Percentiles rank a stretch among this genome's conserved stretches.
Conservation (phyloP, 2,329 filamentous ascomycete genomes). For the Fusarium buxicola region DNA sequence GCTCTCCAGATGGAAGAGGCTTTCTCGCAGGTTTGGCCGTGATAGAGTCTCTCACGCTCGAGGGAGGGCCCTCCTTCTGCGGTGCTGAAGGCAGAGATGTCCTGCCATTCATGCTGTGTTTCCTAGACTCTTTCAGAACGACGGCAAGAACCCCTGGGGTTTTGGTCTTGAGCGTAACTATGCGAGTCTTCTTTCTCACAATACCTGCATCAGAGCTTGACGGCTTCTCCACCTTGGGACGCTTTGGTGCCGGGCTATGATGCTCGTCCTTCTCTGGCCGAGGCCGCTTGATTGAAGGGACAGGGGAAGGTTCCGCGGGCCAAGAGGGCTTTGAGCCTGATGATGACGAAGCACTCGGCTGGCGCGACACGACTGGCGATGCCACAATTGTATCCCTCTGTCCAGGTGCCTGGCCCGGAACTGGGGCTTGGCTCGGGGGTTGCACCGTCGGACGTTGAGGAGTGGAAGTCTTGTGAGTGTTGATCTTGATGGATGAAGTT, state of each 20-base stretch:
- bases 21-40: constrained; percentile 52
- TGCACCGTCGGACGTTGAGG: constrained; percentile 32
- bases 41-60: constrained; percentile 47
- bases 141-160: constrained; percentile 51
- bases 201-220: constrained; percentile 35
- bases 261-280: constrained; percentile 53
- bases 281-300: constrained; percentile 50
- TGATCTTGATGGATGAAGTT: constrained; percentile 56
- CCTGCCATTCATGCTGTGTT: constrained; percentile 39
- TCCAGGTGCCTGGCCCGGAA: constrained; percentile 22
- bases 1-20: constrained; percentile 50
- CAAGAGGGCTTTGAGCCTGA: constrained; percentile 36
- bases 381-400: constrained; percentile 47
- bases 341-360: constrained; percentile 39
- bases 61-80: constrained; percentile 42
- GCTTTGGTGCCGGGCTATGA: constrained; percentile 52
- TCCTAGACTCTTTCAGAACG: constrained; percentile 48
- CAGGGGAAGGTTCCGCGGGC: constrained; percentile 34
- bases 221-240: constrained; percentile 53
- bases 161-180: constrained; percentile 53
- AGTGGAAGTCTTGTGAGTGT: constrained; percentile 47
- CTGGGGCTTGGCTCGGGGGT: constrained; percentile 19
- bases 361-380: constrained; percentile 40
- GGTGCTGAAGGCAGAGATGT: constrained; percentile 51
- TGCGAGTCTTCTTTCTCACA: constrained; percentile 48